A percentile compares a stretch with the other conserved stretches of the same genome.
Evolutionary conservation across 1,284 basidiomycete species (phyloP).

Genomic region (Sporisorium graminicola): DNA sequence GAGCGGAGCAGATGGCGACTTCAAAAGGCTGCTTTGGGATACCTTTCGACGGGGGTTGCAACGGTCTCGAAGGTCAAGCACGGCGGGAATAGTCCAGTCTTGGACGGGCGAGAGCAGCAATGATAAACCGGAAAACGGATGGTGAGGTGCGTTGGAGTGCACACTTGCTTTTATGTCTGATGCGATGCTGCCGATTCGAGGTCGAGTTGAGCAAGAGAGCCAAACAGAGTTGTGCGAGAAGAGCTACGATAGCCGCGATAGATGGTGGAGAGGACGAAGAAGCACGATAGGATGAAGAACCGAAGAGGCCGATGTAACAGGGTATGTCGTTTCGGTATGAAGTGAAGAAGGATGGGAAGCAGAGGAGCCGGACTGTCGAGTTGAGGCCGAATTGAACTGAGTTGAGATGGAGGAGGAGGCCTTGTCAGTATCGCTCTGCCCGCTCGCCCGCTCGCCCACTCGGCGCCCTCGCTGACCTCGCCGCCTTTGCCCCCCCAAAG

Average conservation of each 20-base stretch:
- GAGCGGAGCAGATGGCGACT: conserved; percentile 1
- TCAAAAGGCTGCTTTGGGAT: not conserved
- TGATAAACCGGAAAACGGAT: not conserved
- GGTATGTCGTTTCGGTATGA: not conserved
- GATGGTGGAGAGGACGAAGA: not conserved
- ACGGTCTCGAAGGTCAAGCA: not conserved
- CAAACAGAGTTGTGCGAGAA: not conserved
- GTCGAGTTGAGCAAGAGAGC: not conserved
- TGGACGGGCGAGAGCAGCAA: not conserved
- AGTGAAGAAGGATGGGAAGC: not conserved
- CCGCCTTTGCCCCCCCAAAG: not conserved
- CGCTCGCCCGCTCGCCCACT: not conserved
- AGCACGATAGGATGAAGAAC: not conserved
- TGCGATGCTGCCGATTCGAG: conserved; percentile 2
- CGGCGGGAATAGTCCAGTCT: not conserved
- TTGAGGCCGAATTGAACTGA: not conserved
- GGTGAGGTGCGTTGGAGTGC: not conserved
- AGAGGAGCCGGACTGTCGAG: not conserved
- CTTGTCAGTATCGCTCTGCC: not conserved
- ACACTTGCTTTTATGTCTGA: too few species aligned
- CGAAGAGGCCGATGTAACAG: not conserved
- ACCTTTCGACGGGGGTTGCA: not conserved
- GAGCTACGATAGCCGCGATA: not conserved
- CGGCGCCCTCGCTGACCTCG: too few species aligned
- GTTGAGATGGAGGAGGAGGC: conserved; percentile 2